phyloP scores from a whole-genome alignment of 1,284 basidiomycete species.

The Ustilago trichophora region DNA sequence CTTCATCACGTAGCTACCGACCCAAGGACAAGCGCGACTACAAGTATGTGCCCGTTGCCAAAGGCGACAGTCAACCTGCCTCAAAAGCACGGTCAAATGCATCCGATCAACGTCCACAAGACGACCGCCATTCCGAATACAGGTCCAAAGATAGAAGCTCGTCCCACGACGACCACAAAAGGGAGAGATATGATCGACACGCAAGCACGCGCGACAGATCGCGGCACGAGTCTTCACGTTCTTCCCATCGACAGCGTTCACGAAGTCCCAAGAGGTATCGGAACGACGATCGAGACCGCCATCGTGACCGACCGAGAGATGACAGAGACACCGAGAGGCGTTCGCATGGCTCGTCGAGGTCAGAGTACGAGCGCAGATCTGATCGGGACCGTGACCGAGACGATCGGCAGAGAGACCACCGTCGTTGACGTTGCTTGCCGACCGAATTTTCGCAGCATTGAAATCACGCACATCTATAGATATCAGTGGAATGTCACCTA shows the following conservation, averaged over 20 bases:
- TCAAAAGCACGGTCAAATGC: slow-evolving; percentile 2
- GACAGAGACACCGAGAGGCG: slow-evolving; percentile 8
- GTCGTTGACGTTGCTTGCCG: slow-evolving; percentile 4
- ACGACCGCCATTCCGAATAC: slow-evolving; percentile 10
- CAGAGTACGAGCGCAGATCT: slow-evolving; percentile 43
- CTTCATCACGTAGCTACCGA: slow-evolving; percentile 69
- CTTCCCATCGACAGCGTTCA: slow-evolving; percentile 18
- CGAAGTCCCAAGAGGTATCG: slow-evolving; percentile 11
- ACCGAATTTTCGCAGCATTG: no score
- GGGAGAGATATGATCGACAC: slow-evolving; percentile 43
- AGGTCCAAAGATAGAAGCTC: slow-evolving; percentile 16
- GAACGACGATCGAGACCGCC: slow-evolving; percentile 37
- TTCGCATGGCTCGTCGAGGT: slow-evolving; percentile 18
- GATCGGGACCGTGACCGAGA: slow-evolving; percentile 31
- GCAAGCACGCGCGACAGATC: slow-evolving; percentile 23
- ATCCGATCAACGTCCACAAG: slow-evolving; percentile 11
- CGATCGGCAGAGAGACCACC: slow-evolving; percentile 17
- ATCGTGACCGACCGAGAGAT: slow-evolving; percentile 22
- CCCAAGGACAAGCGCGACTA: slow-evolving; percentile 70
- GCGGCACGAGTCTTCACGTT: slow-evolving; percentile 11
- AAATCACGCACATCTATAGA: no score
- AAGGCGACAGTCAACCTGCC: slow-evolving; percentile 68
- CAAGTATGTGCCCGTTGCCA: slow-evolving; percentile 80
- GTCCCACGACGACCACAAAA: slow-evolving; percentile 18
- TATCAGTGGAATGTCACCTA: background rate